These are phyloP conservation scores for Gypsophila paniculata DNA, from an alignment of 179 eudicot genomes.

Conservation along the genomic window DNA sequence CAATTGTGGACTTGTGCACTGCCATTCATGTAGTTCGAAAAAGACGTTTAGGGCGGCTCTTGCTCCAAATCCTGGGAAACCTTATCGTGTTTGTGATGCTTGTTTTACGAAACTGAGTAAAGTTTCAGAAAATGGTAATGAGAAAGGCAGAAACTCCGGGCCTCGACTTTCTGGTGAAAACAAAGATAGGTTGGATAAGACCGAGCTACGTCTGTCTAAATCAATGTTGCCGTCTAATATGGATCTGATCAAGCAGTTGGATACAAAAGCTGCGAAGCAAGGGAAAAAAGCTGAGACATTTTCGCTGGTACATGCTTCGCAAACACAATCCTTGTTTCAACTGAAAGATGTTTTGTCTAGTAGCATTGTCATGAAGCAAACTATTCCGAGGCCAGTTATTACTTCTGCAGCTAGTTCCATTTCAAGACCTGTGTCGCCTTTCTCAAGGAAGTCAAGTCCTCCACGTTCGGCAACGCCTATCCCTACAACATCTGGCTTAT, in stretches of 20 bases:
- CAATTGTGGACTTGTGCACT: conserved; percentile 92
- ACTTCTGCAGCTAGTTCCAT: conserved; percentile 56
- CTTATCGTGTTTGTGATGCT: conserved; percentile 86
- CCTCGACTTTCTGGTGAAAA: conserved; percentile 97
- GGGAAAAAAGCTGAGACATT: conserved; percentile 78
- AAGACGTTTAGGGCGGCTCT: conserved; percentile 74
- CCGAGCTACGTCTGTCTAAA: conserved; percentile 63
- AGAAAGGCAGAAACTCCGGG: conserved; percentile 49
- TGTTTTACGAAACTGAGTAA: conserved; percentile 72
- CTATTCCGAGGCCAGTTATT: conserved; percentile 63
- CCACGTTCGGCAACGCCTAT: conserved; percentile 96
- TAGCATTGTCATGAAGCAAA: conserved; percentile 50
- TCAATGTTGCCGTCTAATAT: conserved; percentile 56
- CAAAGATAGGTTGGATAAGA: conserved; percentile 84
- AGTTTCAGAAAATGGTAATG: conserved; percentile 58
- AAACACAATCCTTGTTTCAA: conserved; percentile 58
- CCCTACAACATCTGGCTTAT: conserved; percentile 82
- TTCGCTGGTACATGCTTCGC: conserved; percentile 55
- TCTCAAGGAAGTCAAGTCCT: conserved; percentile 87
- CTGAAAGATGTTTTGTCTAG: conserved; percentile 64
- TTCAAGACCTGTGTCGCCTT: conserved; percentile 91
- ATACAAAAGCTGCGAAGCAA: conserved; percentile 90
- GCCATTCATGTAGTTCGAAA: conserved; percentile 85
- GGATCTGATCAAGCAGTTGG: conserved; percentile 82
- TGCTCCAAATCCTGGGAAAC: conserved; percentile 80